Percentiles rank a stretch among this genome's conserved stretches.
Conservation (phyloP, 352 stramenopile genomes). For the Phytophthora europaea region DNA sequence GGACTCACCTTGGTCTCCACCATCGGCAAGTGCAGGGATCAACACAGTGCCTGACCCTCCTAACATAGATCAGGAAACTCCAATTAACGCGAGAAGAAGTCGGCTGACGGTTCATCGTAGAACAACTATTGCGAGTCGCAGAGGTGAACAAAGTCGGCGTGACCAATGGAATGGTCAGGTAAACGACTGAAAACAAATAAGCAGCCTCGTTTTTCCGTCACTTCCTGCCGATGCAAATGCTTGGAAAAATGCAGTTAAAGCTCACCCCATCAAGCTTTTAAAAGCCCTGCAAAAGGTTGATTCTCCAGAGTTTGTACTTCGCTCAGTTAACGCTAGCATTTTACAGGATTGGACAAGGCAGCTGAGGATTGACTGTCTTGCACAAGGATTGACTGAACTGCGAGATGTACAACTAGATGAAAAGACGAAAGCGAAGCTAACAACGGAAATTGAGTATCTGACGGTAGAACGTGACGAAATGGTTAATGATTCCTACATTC, state of each 20-base stretch:
- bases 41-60: background rate
- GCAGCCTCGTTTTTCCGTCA: background rate
- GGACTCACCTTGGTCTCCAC: background rate
- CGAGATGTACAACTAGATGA: background rate
- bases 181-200: background rate
- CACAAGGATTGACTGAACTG: background rate
- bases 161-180: background rate
- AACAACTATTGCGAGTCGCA: background rate
- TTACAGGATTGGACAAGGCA: background rate
- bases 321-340: background rate
- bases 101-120: background rate
- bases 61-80: background rate
- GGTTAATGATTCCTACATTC: background rate
- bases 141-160: background rate
- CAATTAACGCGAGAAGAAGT: background rate
- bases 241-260: background rate
- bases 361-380: background rate
- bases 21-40: background rate
- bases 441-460: background rate
- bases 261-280: background rate
- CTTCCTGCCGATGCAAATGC: background rate
- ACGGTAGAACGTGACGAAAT: background rate
- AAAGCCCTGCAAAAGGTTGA: background rate
- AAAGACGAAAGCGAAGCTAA: background rate
- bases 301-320: background rate